phyloP scores from a whole-genome alignment of 2,329 filamentous ascomycete species.

The Parastagonospora avenae region DNA sequence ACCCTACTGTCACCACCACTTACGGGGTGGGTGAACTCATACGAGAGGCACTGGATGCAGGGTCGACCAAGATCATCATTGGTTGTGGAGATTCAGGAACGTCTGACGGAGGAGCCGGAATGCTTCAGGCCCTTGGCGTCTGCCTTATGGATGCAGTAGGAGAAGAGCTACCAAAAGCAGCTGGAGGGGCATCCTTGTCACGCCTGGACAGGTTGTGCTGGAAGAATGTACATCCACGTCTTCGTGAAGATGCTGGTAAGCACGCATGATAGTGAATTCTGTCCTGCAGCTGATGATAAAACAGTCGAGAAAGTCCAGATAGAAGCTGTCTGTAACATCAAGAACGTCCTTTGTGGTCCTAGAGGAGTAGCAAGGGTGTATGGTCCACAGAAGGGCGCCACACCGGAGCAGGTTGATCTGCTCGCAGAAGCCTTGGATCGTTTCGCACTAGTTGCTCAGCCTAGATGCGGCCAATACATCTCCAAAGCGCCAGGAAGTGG shows the following conservation, averaged over 20 bases:
- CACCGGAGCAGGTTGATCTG: constrained; percentile 48
- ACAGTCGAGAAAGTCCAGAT: constrained; percentile 44
- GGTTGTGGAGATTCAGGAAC: constrained; percentile 62
- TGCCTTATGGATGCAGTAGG: constrained; percentile 50
- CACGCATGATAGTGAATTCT: neutral
- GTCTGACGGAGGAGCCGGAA: constrained; percentile 59
- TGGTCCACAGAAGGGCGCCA: constrained; percentile 59
- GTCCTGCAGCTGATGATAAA: constrained; percentile 4
- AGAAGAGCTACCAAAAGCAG: constrained; percentile 44
- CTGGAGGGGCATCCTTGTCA: constrained; percentile 50
- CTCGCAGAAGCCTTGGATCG: constrained; percentile 53
- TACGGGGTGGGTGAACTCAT: constrained; percentile 60
- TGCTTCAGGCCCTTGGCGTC: constrained; percentile 60
- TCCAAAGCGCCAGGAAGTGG: constrained; percentile 53
- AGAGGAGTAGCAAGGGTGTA: constrained; percentile 58
- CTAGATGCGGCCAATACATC: constrained; percentile 45
- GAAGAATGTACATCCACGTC: constrained; percentile 45
- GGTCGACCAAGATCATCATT: constrained; percentile 54
- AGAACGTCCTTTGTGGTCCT: constrained; percentile 58
- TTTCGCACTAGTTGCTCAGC: constrained; percentile 46
- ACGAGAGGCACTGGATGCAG: constrained; percentile 52
- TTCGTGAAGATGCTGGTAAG: constrained; percentile 34
- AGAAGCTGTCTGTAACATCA: constrained; percentile 59
- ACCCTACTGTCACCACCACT: constrained; percentile 57
- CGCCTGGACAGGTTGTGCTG: constrained; percentile 50